Base-by-base conservation (phyloP, 1,284 basidiomycete genomes). In the Porodaedalea pini region DNA sequence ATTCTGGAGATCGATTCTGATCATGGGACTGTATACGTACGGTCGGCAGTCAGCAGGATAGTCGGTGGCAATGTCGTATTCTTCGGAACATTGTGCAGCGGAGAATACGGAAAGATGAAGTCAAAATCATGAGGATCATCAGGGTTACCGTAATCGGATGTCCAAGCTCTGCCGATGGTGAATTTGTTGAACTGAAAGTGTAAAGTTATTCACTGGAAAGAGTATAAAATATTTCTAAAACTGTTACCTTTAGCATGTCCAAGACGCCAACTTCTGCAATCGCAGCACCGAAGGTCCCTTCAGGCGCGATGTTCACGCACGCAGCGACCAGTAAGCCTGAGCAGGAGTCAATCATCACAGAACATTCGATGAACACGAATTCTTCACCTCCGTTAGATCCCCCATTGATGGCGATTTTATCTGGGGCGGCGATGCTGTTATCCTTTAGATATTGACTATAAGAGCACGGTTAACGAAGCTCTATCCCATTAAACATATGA, bases 81-180 rank as follows among this genome's bases (percentile, higher is more conserved):
- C 32, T 72, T 74, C 37, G 83, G 78, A 15, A 92, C 75, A 62
- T 88, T 91, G 69, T 92, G 90, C 43, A 92, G 64, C 0, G 90
- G 90, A 11, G 90, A 91, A 61, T 88, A 80, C 0, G 84, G 84
- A 66, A 83, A 77, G 64, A 92, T 88, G 71, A 90, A 92, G 71
- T 92, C 90, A 64, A 92, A 92, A 64, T 89, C 88, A 15, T 85
- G 74, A 2, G 88, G 75, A 57, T 84, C 75, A 62, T 87, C 81
- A 3, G 91, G 88, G 66, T 91, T 76, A n/a, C 91, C 91, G 64
- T 87, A 93, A 70, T 93, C 92, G 19, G 85, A 80, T 1, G 77
- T 81, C 92, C 92, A 94, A 1, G 87, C 86, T 58, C 80, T 78
- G 43, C 90, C 89, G 53, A 90, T 88, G 0, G 89, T 91, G 65